Conservation (phyloP, 73 alveolate genomes). For the Paramecium octaurelia region DNA sequence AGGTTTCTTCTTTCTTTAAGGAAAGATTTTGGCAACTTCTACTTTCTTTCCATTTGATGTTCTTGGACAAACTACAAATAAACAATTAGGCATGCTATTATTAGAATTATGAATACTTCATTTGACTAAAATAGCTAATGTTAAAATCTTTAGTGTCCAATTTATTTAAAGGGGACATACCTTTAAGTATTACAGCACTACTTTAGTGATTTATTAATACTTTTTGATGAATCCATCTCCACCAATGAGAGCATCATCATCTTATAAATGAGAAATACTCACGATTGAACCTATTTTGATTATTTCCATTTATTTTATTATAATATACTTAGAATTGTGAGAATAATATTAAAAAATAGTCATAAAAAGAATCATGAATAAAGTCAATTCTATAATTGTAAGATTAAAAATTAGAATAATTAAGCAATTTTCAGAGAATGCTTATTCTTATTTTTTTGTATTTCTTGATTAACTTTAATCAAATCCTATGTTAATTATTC, state of each 20-base stretch:
- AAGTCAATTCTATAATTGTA: not conserved
- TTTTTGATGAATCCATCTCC: slow-evolving; percentile 58
- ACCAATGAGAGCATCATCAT: slow-evolving; percentile 57
- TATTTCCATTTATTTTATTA: not conserved
- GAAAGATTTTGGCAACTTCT: not conserved
- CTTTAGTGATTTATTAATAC: not conserved
- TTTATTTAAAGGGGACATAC: slow-evolving; percentile 8
- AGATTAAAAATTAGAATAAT: not conserved
- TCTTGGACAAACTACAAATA: slow-evolving; percentile 52
- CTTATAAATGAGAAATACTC: slow-evolving; percentile 55
- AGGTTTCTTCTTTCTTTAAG: not conserved
- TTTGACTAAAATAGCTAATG: not conserved
- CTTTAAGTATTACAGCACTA: slow-evolving; percentile 32
- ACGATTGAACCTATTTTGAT: slow-evolving; percentile 46
- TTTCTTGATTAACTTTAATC: not conserved
- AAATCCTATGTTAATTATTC: not conserved
- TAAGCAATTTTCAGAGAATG: not conserved
- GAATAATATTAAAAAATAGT: not conserved
- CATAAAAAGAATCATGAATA: not conserved
- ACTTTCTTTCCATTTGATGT: slow-evolving; percentile 45
- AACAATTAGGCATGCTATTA: slow-evolving; percentile 16
- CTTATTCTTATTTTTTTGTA: not conserved
- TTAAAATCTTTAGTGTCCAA: slow-evolving; percentile 30
- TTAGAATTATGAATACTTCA: not conserved
- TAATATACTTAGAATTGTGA: not conserved